Base-by-base conservation (phyloP, 2,329 filamentous ascomycete genomes). In the Sclerotinia sclerotiorum region DNA sequence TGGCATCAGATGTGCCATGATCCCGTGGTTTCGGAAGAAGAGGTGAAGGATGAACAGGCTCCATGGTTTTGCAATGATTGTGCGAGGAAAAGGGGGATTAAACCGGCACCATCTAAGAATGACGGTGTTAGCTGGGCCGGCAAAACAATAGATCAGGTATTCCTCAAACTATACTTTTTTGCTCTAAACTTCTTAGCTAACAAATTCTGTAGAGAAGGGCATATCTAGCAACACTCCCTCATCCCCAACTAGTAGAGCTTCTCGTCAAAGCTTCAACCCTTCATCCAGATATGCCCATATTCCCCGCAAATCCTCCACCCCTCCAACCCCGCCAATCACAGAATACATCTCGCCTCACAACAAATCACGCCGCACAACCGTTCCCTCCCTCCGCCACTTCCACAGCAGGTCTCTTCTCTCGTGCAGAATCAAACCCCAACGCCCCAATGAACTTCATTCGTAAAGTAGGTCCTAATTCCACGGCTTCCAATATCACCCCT, bases 1-100 rank as follows among this genome's bases (percentile, higher is more conserved):
- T 96, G 92, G 85, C 92, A 96, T 78, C 91, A 93, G 77, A 87
- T 87, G 74, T 96, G 92, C 75, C 92, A 96, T 77, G 85, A 91
- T 69, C 92, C 92, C 1, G 84, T 85, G 11, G 91, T 96, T 70
- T 83, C 85, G n/a, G 85, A 89, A 70, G 86, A 89, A 24, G 86
- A 90, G 27, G 85, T 94, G 58, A 83, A 84, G 48, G 85, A 91
- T 70, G 82, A 88, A 71, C 85, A 87, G 70, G 86, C 86, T 69
- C 86, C 88, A 72, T 95, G 92, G 91, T 86, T 88, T 75, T 95
- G 92, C 75, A 80, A 80, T 8, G 81, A 84, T 39, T 94, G 92
- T 77, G 77, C 77, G 68, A 79, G 76, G 58, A 85, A 82, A 77
- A 82, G 79, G 62, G 81, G 82, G 72, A 82, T 77, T 69, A 80